Base-by-base conservation (phyloP, 164 flowering plant species). In the Hamamelis virginiana region DNA sequence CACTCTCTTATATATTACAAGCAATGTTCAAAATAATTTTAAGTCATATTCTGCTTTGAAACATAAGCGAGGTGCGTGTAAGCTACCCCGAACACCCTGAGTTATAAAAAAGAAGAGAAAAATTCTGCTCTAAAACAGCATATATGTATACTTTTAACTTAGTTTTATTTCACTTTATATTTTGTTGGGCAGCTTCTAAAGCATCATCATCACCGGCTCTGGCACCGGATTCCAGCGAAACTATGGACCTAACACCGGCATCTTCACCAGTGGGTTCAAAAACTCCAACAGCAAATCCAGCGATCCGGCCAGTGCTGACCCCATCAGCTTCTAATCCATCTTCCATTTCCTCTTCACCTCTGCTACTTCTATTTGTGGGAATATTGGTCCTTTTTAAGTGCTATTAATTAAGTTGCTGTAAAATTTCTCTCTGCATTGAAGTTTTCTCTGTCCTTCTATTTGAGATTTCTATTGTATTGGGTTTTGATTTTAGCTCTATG, bases 281-380 rank as follows among this genome's bases (percentile, higher is more conserved):
- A 51, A 57, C 67, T 27, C 77, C 86, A 12, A 26, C 70, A 10
- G 67, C 65, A 65, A 73, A 71, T 71, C 74, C 80, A 1, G 68
- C 82, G 47, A 63, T 76, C 21, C 71, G 81, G 19, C 83, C 81
- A 19, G 82, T 78, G 64, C 64, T 75, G 58, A 59, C 67, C 6
- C 78, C 84, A 23, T 71, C 80, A 4, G 56, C 74, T 15, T 76
- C 84, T 6, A 28, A 25, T 60, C 67, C 67, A 71, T 72, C 81
- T 16, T 52, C 1, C 41, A 45, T 53, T 52, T 19, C 69, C 41
- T 72, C 63, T 14, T 26, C 83, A 25, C 46, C 62, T 28, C 19
- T 66, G 25, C 56, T 69, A 13, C 38, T 76, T 22, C 0, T 72
- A 9, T 15, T 76, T 19, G 1, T 62, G 3, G 78, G 68, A 59